Evolutionary conservation across 2,329 filamentous ascomycete species (phyloP), one percentile per base, ranked within the genome.

Genomic region (Xylaria sp.): DNA sequence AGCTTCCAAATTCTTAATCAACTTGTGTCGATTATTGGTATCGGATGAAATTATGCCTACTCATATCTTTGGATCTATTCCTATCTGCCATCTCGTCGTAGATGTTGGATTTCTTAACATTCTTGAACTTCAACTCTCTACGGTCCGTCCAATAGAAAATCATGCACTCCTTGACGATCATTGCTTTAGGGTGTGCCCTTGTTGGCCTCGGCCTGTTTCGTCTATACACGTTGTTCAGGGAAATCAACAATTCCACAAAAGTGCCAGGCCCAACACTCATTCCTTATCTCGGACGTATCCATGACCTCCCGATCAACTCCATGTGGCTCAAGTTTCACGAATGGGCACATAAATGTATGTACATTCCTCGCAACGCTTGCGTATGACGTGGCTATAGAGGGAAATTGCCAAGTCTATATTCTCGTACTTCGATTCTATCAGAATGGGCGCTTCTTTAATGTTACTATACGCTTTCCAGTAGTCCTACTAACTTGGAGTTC

Each of bases 251-350:
- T 42, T 74, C 77, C 8, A 73, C 70, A 12, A 74, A 70, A 12
- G 70, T 76, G 2, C 79, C 79, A 2, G 79, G 79, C 0, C 79
- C 79, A 42, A 76, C 71, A 13, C 75, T 78, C 47, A 55, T 80
- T 21, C 79, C 79, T 0, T 80, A 76, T 59, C 60, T 81, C n/a
- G 79, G 79, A 13, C 76, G 79, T 1, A 78, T 85, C 63, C 83
- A 85, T 69, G 83, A 85, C 66, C 76, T 85, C 12, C 83, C 84
- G 1, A 83, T 84, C 71, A 70, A 83, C 44, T 81, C 78, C 73
- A 84, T 84, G 82, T 88, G 85, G 85, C 73, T 86, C 70, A 87
- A 87, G 79, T 85, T 87, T 74, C 78, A 81, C 61, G 79, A 81
- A 59, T 81, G 79, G 79, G 76, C 74, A 0, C 76, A 78, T 25